Base-by-base conservation (phyloP, 75 land plant genomes). In the Cryptomeria japonica region DNA sequence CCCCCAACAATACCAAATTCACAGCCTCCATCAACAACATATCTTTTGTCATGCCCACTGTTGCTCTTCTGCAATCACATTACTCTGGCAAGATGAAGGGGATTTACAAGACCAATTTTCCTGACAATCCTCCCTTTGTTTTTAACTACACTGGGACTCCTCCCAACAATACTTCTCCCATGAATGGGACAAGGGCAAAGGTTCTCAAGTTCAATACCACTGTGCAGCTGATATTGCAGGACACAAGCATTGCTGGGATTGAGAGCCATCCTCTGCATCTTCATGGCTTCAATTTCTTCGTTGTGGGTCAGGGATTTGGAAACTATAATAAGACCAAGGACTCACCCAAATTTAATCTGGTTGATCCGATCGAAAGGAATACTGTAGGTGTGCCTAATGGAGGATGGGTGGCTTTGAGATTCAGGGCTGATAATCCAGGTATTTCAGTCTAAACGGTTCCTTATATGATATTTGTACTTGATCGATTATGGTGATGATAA, bases 401-500 rank as follows among this genome's bases (percentile, higher is more conserved):
- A 9, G 95, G 95, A 16, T 94, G 95, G 95, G 86, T 88, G 32
- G 95, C 95, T 28, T 19, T 94, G 34, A 89, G 95, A 18, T 94
- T 93, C 78, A 70, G 53, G 49, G 95, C 95, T 56, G 87, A 88
- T 55, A 93, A 93, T 68, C 96, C 96, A 87, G 96, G 96, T 95
- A 64, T 19, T 28, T 55, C 13, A 80, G 47, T 83, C 73, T 51
- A 36, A 15, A 44, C 3, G 3, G 5, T 44, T 49, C 64, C 39
- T 22, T 82, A 42, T 80, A 18, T 55, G 22, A 51, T 51, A 19
- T 58, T 19, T 58, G 0, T 6, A 58, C 18, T 58, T 58, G 6
- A 51, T 14, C 14, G 16, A 1, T 51, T 51, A 51, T 51, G 55
- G 16, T 51, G 55, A 51, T 51, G 16, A 51, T 51, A 51, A 51